Evolutionary conservation across 2,329 filamentous ascomycete genomes (phyloP), one percentile per base, ranked within the genome.

Genomic region (Anthostomella pinea): DNA sequence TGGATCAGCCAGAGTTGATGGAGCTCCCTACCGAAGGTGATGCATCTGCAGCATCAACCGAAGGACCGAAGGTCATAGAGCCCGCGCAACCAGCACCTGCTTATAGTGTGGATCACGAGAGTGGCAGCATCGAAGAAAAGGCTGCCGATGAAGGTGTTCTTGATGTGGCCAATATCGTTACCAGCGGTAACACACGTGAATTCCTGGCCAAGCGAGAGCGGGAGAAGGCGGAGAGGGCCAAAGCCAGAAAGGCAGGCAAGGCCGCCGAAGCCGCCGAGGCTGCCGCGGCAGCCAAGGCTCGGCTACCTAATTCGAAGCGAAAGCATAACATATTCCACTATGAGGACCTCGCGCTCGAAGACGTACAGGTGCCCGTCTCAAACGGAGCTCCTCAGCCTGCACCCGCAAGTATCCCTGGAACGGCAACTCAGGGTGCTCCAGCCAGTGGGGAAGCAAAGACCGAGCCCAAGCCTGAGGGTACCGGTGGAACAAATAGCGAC

Each of bases 91-190:
- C 52, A 11, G 43, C 40, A n/a, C 40, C 43, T 3, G 30, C 30
- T 15, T 51, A 52, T 5, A 68, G 65, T 7, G 65, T 65, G 10
- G 60, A 61, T 8, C 63, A 58, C 0, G 54, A 54, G 6, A 58
- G 57, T 20, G 68, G 63, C 19, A 38, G 29, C 4, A 30, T 39
- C 6, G 67, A 68, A 1, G 59, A 60, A n/a, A 69, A 68, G 19
- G 40, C 43, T 17, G 24, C 39, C 39, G 59, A 81, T 2, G 86
- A 91, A 39, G 87, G 87, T 16, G 85, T 90, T 7, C 69, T 93
- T 3, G 85, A 93, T 50, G 85, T 93, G 30, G 87, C 87, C n/a
- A 84, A 77, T 48, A 90, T 93, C 47, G 86, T 93, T 22, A 85
- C 85, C 1, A 85, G 81, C 50, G 87, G 87, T 20, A 85, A 88